Percentiles rank a stretch among this genome's conserved stretches.
phyloP scores from a whole-genome alignment of 2,329 filamentous ascomycete genomes.

The Colletotrichum theobromicola region DNA sequence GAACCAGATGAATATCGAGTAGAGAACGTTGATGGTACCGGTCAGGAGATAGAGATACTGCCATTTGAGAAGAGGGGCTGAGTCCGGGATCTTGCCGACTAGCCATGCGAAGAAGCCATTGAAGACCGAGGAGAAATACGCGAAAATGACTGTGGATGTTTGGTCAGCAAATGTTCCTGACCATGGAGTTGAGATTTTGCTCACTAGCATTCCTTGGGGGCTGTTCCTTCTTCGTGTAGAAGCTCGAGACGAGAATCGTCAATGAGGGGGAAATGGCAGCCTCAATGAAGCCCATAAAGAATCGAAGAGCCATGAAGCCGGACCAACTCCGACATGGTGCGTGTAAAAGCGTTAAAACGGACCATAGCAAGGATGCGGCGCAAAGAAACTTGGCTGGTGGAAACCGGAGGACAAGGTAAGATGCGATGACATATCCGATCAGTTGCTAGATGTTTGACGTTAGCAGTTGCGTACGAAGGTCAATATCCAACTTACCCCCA shows the following conservation, averaged over 20 bases:
- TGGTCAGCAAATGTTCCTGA: accelerated
- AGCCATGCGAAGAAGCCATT: constrained; percentile 36
- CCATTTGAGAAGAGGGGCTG: constrained; percentile 25
- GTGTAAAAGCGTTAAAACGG: neutral
- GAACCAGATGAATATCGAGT: neutral
- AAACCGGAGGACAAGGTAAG: neutral
- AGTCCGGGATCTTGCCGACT: constrained; percentile 35
- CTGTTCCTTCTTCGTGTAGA: neutral
- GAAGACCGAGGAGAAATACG: constrained; percentile 23
- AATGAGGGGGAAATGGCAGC: neutral
- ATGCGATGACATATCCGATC: neutral
- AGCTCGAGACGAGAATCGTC: neutral
- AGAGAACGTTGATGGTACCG: neutral
- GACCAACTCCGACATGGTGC: neutral
- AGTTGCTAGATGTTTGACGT: accelerated
- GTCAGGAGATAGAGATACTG: constrained; percentile 18
- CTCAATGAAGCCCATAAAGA: neutral
- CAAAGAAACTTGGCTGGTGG: neutral
- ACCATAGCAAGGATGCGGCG: neutral
- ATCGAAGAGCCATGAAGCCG: neutral
- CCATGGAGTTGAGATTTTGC: accelerated
- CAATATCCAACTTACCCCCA: neutral
- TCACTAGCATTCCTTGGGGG: neutral
- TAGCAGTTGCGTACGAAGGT: accelerated
- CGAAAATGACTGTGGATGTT: neutral